Evolutionary conservation across 83 land plant species (phyloP).

Genomic region (Picea abies): DNA sequence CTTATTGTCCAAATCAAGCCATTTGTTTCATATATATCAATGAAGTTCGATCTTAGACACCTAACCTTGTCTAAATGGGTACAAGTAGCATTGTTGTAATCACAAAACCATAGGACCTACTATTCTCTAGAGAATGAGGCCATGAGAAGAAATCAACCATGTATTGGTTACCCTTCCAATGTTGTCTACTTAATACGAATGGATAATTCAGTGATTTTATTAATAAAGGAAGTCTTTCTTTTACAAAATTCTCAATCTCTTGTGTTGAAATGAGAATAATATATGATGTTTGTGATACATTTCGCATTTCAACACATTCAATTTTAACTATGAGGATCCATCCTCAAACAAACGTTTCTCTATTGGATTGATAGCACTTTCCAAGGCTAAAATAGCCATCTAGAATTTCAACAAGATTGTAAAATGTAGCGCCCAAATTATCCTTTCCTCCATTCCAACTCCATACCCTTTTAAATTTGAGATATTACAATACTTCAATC

Average conservation of each 20-base stretch:
- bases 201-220: no score
- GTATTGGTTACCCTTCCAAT: no score
- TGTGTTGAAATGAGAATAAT: no score
- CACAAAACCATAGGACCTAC: conserved; percentile 46
- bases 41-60: conserved; percentile 61
- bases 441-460: neutral
- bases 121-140: conserved; percentile 53
- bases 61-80: conserved; percentile 48
- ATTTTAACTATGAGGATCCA: neutral
- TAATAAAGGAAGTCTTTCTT: no score
- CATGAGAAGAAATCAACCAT: no score
- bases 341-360: neutral
- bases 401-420: neutral
- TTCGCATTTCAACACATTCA: no score
- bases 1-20: conserved; percentile 38
- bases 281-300: no score
- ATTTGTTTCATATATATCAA: conserved; percentile 39
- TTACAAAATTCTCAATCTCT: no score
- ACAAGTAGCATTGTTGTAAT: conserved; percentile 50
- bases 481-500: conserved; percentile 49
- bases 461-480: neutral
- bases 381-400: neutral
- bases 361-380: neutral
- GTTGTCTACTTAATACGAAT: no score
- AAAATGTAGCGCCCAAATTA: neutral